Base-by-base conservation (phyloP, 164 flowering plant species). In the Nymphaea colorata region DNA sequence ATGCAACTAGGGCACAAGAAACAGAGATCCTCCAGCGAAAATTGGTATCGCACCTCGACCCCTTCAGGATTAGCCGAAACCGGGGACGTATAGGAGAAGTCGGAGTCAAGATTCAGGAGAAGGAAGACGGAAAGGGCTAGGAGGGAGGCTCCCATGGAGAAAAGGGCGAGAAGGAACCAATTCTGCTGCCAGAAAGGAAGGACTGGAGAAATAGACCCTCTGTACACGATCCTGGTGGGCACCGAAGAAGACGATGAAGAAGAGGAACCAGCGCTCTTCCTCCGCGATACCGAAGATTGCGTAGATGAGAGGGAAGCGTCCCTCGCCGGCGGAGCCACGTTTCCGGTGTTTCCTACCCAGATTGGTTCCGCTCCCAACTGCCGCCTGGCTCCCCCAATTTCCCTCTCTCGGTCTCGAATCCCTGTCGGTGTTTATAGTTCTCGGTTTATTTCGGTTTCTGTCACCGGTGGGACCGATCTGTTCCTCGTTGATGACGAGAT, bases 161-260 rank as follows among this genome's bases (percentile, higher is more conserved):
- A 70, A 16, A 92, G 84, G 43, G 86, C 67, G 8, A 65, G 68
- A 2, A 95, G 79, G 77, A 92, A 95, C 98, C 98, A 95, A 69
- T 82, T 89, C 67, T 72, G 87, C 43, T 88, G 92, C 89, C 91
- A 94, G 73, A 94, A 87, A 0, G 98, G 98, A 6, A 79, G 68
- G 64, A 76, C 83, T 12, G 80, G 75, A 16, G 63, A 84, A 62
- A 4, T 64, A 4, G 87, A 70, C 65, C 81, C 86, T 67, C 85
- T 73, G 79, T 75, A 78, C 2, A 82, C 69, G 45, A 83, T 77
- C 44, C 86, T 81, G 4, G 82, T 79, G 6, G 80, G 72, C 51
- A 69, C 72, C 4, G 74, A 47, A 41, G 57, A 11, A n/a, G 79
- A 25, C 7, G 85, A 42, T 11, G 82, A 68, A 4, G 80, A 62